Evolutionary conservation across 2,329 filamentous ascomycete species (phyloP).

Genomic region (Chaetomiaceae sp.): DNA sequence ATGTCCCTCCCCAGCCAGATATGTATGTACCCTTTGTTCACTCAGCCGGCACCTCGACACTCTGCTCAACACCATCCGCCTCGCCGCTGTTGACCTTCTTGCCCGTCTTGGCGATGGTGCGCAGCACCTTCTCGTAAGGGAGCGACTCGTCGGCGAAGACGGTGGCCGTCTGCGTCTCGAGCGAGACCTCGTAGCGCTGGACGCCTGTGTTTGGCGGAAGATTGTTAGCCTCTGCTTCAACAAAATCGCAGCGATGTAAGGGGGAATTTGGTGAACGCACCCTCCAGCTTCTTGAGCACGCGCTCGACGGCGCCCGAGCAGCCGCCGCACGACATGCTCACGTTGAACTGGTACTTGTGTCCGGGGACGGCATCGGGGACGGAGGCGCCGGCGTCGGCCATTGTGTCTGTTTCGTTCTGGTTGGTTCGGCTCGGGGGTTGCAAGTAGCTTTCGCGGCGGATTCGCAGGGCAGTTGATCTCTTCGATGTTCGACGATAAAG

Average conservation of each 20-base stretch:
- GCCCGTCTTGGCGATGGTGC: slow-evolving; percentile 90
- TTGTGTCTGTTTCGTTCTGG: background rate
- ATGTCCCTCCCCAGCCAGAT: background rate
- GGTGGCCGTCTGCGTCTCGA: slow-evolving; percentile 78
- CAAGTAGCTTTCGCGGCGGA: too few relatives aligned
- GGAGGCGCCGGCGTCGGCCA: slow-evolving; percentile 15
- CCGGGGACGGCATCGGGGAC: slow-evolving; percentile 35
- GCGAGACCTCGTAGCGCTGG: slow-evolving; percentile 50
- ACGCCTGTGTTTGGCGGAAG: slow-evolving; percentile 20
- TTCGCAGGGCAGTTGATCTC: background rate
- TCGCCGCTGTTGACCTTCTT: slow-evolving; percentile 80
- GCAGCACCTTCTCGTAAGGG: slow-evolving; percentile 74
- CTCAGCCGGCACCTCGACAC: slow-evolving; percentile 19
- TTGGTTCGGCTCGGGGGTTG: background rate
- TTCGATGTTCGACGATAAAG: background rate
- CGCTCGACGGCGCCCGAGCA: slow-evolving; percentile 93
- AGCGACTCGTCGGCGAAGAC: slow-evolving; percentile 67
- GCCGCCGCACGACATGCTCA: slow-evolving; percentile 90
- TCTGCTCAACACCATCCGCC: slow-evolving; percentile 57
- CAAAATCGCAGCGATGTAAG: too few relatives aligned
- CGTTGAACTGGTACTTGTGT: slow-evolving; percentile 92
- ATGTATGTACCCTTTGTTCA: too few relatives aligned
- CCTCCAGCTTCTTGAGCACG: slow-evolving; percentile 86
- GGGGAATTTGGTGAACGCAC: slow-evolving; percentile 45
- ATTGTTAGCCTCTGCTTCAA: background rate